Percentiles rank a stretch among this genome's conserved stretches.
Evolutionary conservation across 768 basidiomycete species (phyloP).

Genomic region (Pleurotus cornucopiae): DNA sequence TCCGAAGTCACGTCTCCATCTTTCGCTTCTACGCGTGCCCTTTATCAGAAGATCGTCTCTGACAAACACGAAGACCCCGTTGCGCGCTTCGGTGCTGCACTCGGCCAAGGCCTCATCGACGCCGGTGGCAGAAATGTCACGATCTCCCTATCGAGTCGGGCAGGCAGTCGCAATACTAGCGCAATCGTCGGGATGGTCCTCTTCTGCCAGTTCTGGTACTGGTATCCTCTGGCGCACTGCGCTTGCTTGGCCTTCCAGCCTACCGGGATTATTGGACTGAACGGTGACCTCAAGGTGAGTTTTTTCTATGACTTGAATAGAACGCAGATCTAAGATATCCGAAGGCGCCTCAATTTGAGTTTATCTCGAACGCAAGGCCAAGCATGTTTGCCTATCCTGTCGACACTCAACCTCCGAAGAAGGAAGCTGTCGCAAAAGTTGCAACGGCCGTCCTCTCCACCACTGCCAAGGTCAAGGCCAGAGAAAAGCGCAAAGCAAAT

Average conservation of each 20-base stretch:
- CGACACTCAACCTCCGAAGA: conserved; percentile 82
- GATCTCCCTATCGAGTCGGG: conserved; percentile 88
- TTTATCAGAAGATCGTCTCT: conserved; percentile 83
- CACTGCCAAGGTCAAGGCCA: conserved; percentile 93
- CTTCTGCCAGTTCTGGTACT: conserved; percentile 99
- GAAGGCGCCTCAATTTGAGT: conserved; percentile 93
- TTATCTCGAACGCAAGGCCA: conserved; percentile 84
- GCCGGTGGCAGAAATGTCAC: conserved; percentile 97
- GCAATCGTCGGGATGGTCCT: conserved; percentile 98
- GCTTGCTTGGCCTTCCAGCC: conserved; percentile 92
- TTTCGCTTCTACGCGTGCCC: conserved; percentile 71
- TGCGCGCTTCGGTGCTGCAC: conserved; percentile 94
- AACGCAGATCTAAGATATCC: conserved; percentile 9
- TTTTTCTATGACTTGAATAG: neutral
- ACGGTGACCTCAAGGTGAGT: conserved; percentile 75
- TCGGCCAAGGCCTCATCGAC: conserved; percentile 96
- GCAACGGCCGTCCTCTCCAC: conserved; percentile 95
- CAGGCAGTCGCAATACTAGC: conserved; percentile 88
- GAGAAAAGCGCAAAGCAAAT: conserved; percentile 89
- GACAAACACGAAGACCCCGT: conserved; percentile 99
- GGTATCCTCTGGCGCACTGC: conserved; percentile 96
- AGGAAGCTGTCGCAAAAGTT: conserved; percentile 88
- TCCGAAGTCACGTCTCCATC: conserved; percentile 88
- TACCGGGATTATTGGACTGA: conserved; percentile 90
- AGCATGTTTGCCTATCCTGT: conserved; percentile 92